phyloP scores from a whole-genome alignment of 768 basidiomycete genomes.

The Leccinum imitatum region DNA sequence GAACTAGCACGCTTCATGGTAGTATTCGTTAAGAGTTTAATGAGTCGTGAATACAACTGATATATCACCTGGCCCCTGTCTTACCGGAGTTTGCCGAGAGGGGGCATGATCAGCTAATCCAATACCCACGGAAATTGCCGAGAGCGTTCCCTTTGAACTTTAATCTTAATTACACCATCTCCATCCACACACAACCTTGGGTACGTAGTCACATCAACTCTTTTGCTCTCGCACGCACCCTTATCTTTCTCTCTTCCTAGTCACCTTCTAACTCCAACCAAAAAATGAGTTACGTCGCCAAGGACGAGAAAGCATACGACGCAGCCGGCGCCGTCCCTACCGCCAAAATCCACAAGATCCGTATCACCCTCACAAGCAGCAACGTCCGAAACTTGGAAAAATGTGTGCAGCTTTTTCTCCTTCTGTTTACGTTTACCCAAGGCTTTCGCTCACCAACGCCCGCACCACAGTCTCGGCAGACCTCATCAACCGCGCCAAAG shows the following conservation, averaged over 20 bases:
- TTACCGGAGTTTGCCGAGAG: no score
- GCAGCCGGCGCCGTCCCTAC: conserved; percentile 85
- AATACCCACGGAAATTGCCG: conserved; percentile 15
- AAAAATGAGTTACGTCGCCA: conserved; percentile 98
- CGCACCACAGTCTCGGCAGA: conserved; percentile 77
- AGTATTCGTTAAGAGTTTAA: no score
- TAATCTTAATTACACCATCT: conserved; percentile 33
- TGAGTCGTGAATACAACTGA: no score
- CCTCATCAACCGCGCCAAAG: conserved; percentile 98
- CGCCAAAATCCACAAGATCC: conserved; percentile 97
- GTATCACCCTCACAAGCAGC: conserved; percentile 97
- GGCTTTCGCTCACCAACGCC: background rate
- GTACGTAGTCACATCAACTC: conserved; percentile 11
- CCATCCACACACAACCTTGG: conserved; percentile 33
- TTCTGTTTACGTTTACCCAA: background rate
- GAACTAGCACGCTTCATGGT: no score
- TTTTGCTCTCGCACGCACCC: background rate
- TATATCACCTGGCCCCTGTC: no score
- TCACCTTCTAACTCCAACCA: conserved; percentile 76
- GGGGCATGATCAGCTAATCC: conserved; percentile 8
- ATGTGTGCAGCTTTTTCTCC: conserved; percentile 51
- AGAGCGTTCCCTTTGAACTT: conserved; percentile 24
- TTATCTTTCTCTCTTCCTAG: conserved; percentile 31
- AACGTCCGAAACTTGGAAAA: conserved; percentile 99
- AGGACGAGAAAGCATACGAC: conserved; percentile 97